These are phyloP conservation scores for Penicillium angulare DNA, from an alignment of 495 filamentous ascomycete species.

Conservation along the genomic window DNA sequence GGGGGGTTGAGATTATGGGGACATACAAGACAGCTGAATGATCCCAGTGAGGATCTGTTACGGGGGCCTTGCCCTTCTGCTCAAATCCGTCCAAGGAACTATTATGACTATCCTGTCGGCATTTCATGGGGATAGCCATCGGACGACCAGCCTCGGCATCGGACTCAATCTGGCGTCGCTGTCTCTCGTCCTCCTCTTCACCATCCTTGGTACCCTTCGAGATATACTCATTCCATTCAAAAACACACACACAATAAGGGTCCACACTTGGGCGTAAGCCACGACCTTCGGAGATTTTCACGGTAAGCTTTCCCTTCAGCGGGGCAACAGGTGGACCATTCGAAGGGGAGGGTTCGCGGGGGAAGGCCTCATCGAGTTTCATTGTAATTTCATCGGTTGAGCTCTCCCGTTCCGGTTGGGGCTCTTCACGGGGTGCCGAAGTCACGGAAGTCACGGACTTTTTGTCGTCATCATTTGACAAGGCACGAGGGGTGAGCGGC, in stretches of 20 bases:
- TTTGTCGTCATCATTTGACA: constrained; percentile 62
- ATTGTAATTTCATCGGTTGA: constrained; percentile 40
- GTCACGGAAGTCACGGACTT: constrained; percentile 35
- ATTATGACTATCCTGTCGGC: constrained; percentile 81
- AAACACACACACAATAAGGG: constrained; percentile 95
- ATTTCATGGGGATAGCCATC: constrained; percentile 7
- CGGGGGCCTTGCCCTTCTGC: constrained; percentile 62
- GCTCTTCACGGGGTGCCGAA: constrained; percentile 25
- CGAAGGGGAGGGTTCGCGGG: constrained; percentile 35
- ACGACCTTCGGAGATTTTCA: constrained; percentile 81
- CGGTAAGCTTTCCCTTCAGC: constrained; percentile 83
- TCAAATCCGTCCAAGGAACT: constrained; percentile 70
- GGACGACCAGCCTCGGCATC: constrained; percentile 44
- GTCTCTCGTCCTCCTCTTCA: constrained; percentile 56
- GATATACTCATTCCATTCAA: constrained; percentile 94
- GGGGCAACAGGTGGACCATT: constrained; percentile 63
- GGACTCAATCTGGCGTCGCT: constrained; percentile 48
- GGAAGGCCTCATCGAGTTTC: constrained; percentile 46
- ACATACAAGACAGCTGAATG: constrained; percentile 94
- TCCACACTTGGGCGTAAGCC: constrained; percentile 77
- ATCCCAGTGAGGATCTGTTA: constrained; percentile 92
- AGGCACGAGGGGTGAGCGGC: constrained; percentile 79
- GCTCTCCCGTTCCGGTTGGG: constrained; percentile 26
- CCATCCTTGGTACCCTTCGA: constrained; percentile 74
- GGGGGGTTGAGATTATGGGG: neutral